Base-by-base conservation (phyloP, 441 rosid genomes). In the Biscutella laevigata region DNA sequence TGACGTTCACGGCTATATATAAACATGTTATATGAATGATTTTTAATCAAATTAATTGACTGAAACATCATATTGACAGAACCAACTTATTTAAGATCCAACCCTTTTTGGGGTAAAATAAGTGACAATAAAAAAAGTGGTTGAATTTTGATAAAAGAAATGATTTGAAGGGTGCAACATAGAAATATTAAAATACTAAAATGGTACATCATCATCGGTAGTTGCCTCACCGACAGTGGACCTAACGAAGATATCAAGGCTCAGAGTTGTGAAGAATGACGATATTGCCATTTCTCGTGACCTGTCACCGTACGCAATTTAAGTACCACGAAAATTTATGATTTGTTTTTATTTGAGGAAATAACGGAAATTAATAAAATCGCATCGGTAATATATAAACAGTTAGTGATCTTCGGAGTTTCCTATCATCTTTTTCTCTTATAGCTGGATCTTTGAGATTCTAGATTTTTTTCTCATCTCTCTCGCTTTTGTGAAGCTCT, bases 201-300 rank as follows among this genome's bases (percentile, higher is more conserved):
- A 11, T 13, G 65, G 56, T 10, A 50, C 25, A 5, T 9, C n/a
- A n/a, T n/a, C n/a, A n/a, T 7, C 19, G 66, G 38, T 59, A 43
- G 70, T 66, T 59, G 70, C 28, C 55, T 66, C 56, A 53, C 65
- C 70, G 70, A 66, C 70, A 44, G 55, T 66, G 10, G 30, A 53
- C 44, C 43, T 37, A 51, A 35, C 39, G 0, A 22, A 16, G 15
- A 7, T 2, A 46, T 3, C 13, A 44, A 46, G 43, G 33, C 70
- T 24, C 15, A 30, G n/a, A 38, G 44, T 36, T 30, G 8, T 7
- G 0, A 1, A 1, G 0, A 34, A 66, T 30, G 30, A 66, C 70
- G 30, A 59, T 1, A 24, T 0, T 55, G 14, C 62, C 6, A 1
- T 26, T 11, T 57, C 38, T 37, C 64, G 65, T 66, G 70, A 58